A percentile compares a stretch with the other conserved stretches of the same genome.
These are phyloP conservation scores for Oryza australiensis DNA, from an alignment of 176 grass and related monocot genomes.

Conservation along the genomic window DNA sequence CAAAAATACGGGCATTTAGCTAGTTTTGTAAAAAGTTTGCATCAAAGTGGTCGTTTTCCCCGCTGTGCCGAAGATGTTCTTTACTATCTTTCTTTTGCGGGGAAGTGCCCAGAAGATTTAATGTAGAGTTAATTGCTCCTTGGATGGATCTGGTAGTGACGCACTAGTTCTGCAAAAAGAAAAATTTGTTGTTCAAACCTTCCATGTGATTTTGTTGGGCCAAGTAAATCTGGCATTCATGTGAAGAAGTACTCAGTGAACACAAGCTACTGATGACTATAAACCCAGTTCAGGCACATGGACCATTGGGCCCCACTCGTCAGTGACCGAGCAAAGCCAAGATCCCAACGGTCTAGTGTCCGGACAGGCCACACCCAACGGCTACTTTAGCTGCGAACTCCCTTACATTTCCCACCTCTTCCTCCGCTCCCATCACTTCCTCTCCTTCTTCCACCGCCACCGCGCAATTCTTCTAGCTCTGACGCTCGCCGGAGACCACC, in stretches of 20 bases:
- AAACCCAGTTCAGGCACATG: background rate
- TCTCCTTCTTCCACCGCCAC: background rate
- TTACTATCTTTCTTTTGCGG: too few species aligned
- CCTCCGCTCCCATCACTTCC: background rate
- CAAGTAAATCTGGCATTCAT: background rate
- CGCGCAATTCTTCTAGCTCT: background rate
- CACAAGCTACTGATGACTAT: background rate
- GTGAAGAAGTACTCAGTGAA: background rate
- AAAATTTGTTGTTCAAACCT: background rate
- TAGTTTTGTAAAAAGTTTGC: too few species aligned
- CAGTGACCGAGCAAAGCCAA: background rate
- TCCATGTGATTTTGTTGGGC: background rate
- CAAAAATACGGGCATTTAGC: too few species aligned
- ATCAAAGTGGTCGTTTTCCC: too few species aligned
- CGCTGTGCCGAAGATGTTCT: background rate
- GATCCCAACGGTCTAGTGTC: constrained; percentile 50
- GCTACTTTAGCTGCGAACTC: constrained; percentile 26
- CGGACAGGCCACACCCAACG: constrained; percentile 31
- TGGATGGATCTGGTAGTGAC: background rate
- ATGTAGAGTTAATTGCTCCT: background rate
- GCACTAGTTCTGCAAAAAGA: background rate
- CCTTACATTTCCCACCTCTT: constrained; percentile 6
- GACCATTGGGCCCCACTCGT: constrained; percentile 8
- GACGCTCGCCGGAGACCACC: background rate
- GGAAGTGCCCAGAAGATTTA: background rate